Percentiles rank a stretch among this genome's conserved stretches.
Evolutionary conservation across 164 flowering plant species (phyloP).

Genomic region (Cinnamomum micranthum): DNA sequence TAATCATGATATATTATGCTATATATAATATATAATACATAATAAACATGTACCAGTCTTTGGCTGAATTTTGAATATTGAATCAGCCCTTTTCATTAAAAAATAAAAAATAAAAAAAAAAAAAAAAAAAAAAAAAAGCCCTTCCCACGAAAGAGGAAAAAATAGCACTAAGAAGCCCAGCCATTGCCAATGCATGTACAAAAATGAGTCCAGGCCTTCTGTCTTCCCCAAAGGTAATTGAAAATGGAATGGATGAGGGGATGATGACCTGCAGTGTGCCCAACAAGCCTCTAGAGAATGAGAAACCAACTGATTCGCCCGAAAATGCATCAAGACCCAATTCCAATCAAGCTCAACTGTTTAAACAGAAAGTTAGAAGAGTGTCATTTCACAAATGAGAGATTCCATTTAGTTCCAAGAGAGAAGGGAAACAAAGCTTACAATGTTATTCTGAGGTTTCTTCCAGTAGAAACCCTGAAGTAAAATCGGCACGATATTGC

Average conservation of each 20-base stretch:
- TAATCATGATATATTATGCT: neutral
- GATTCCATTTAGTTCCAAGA: neutral
- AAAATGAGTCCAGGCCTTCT: too few relatives aligned
- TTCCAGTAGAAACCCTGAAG: slow-evolving; percentile 74
- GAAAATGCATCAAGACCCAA: slow-evolving; percentile 12
- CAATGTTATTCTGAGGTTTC: slow-evolving; percentile 60
- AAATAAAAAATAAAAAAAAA: neutral
- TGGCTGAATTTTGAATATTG: neutral
- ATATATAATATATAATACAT: neutral
- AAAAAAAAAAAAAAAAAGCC: too few relatives aligned
- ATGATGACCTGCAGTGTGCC: neutral
- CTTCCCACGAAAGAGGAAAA: neutral
- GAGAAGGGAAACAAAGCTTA: slow-evolving; percentile 17
- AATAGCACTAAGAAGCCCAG: neutral
- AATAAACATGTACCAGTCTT: neutral
- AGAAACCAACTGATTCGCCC: neutral
- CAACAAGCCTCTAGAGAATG: neutral
- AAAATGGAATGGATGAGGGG: neutral
- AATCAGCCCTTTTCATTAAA: neutral
- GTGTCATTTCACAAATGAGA: neutral
- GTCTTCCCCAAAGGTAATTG: neutral
- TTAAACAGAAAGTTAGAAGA: neutral
- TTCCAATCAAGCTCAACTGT: slow-evolving; percentile 29
- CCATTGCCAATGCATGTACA: neutral
- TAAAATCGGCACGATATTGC: slow-evolving; percentile 53